Base-by-base conservation (phyloP, 148 eudicot species). In the Tetragonia tetragonoides region DNA sequence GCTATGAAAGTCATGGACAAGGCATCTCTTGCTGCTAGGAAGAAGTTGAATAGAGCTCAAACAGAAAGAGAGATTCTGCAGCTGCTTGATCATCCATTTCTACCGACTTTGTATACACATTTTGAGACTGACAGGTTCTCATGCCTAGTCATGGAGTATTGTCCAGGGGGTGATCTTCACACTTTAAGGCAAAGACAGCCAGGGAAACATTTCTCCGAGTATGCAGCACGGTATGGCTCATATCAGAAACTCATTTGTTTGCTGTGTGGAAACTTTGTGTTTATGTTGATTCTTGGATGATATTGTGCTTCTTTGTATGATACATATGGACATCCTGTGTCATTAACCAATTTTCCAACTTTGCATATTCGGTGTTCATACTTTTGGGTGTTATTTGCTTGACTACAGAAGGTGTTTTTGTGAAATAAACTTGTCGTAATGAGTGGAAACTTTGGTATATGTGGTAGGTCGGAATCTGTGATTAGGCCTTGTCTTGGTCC, bases 1-100 rank as follows among this genome's bases (percentile, higher is more conserved):
- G 97, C 97, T 4, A 93, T 93, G 98, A 93, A 93, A 79, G 97
- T 93, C 61, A 93, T 93, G 94, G 94, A 93, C 76, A 93, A 90
- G 86, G 93, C 90, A 54, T 91, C 95, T 18, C 95, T 93, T 80
- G 93, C 88, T 53, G 86, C 90, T 62, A 88, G 97, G 87, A 93
- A 93, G 85, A 93, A 93, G 83, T 63, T 91, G 84, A 80, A 82
- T 21, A 81, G 97, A 80, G 93, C 97, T 61, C 93, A 91, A 80
- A 93, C 95, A 3, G 97, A 93, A 77, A 85, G 95, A 81, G 97
- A 91, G 81, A 93, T 93, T 79, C 80, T 93, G 79, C 95, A 91
- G 84, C 82, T 93, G 75, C 89, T 93, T 54, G 98, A 93, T 79
- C 98, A 93, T 84, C 98, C 98, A 18, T 93, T 93, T 79, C 75